Evolutionary conservation across 441 rosid genomes (phyloP).

Genomic region (Populus hybrid): DNA sequence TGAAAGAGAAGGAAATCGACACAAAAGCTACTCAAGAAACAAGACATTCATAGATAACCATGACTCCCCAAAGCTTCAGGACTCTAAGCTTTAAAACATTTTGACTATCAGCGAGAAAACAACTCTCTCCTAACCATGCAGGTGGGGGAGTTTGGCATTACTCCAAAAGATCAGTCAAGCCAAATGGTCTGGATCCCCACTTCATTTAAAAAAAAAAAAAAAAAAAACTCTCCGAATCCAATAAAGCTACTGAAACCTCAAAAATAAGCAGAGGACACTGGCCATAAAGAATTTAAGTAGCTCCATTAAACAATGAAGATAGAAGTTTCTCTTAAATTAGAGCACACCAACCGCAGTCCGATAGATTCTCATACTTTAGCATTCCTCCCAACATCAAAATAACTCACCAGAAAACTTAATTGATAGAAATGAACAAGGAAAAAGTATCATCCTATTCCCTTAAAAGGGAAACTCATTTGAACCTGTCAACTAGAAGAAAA

Average conservation of each 20-base stretch:
- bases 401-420: background rate
- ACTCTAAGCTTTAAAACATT: background rate
- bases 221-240: background rate
- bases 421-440: background rate
- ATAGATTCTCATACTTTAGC: background rate
- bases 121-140: background rate
- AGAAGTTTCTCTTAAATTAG: background rate
- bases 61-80: background rate
- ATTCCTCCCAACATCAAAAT: background rate
- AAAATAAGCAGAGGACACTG: background rate
- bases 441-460: background rate
- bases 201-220: background rate
- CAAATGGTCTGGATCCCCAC: background rate
- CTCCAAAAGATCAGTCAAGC: background rate
- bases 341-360: background rate
- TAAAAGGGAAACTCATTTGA: background rate
- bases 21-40: background rate
- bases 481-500: background rate
- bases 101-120: background rate
- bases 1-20: background rate
- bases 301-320: background rate
- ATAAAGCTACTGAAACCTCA: background rate
- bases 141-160: background rate
- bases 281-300: background rate
- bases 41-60: background rate